A percentile compares a stretch with the other conserved stretches of the same genome.
Evolutionary conservation across 169 alveolate genomes (phyloP).

Genomic region (Plasmodium gallinaceum): DNA sequence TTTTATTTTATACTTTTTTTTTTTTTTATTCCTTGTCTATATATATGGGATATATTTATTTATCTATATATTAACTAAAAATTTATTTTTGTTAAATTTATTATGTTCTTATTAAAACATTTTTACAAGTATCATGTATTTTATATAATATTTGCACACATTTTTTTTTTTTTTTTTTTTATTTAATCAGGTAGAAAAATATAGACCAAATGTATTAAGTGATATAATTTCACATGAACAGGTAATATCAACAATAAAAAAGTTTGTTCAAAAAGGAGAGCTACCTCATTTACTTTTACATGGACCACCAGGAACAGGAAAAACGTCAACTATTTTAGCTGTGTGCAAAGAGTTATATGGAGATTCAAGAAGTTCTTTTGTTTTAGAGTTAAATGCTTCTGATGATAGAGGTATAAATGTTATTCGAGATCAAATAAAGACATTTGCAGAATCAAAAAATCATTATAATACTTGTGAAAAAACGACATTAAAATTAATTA

Average conservation of each 20-base stretch:
- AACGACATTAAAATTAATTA: constrained; percentile 91
- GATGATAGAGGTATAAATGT: constrained; percentile 99
- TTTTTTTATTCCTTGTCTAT: too few species aligned
- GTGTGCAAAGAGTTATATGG: constrained; percentile 95
- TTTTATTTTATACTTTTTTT: too few species aligned
- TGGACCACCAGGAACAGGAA: constrained; percentile 99
- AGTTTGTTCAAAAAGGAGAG: constrained; percentile 94
- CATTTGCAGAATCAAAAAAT: constrained; percentile 92
- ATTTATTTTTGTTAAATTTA: too few species aligned
- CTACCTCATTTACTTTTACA: constrained; percentile 96
- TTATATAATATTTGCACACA: neutral
- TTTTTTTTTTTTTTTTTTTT: constrained; percentile 15
- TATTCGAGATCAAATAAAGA: constrained; percentile 96
- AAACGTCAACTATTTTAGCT: constrained; percentile 95
- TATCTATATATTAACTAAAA: too few species aligned
- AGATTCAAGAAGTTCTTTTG: constrained; percentile 83
- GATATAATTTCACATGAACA: constrained; percentile 96
- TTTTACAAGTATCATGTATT: neutral
- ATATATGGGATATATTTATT: too few species aligned
- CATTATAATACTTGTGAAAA: constrained; percentile 79
- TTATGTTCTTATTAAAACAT: neutral
- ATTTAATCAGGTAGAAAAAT: constrained; percentile 94
- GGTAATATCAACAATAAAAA: constrained; percentile 93
- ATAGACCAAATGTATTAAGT: constrained; percentile 94
- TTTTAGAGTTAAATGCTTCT: constrained; percentile 97